These are phyloP conservation scores for Mycena capillaripes DNA, from an alignment of 768 basidiomycete genomes.

Conservation along the genomic window DNA sequence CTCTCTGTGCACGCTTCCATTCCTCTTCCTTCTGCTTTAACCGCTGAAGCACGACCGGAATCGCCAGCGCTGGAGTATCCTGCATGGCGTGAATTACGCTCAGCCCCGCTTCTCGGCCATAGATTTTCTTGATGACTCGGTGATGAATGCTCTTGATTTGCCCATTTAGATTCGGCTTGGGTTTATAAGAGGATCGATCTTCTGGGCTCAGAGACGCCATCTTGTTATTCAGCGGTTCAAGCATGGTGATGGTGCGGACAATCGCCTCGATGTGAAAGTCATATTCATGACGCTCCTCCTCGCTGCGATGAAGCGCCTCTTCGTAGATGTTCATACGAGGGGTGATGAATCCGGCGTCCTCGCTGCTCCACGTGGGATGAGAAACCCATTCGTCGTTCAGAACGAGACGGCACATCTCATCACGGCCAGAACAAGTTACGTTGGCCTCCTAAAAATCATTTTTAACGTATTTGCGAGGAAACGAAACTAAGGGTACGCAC, in stretches of 20 bases:
- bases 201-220: constrained; percentile 84
- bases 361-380: constrained; percentile 95
- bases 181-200: constrained; percentile 84
- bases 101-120: constrained; percentile 86
- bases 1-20: constrained; percentile 96
- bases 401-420: constrained; percentile 96
- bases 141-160: constrained; percentile 92
- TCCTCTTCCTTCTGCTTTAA: constrained; percentile 98
- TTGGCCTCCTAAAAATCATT: constrained; percentile 76
- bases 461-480: constrained; percentile 10
- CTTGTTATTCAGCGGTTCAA: constrained; percentile 93
- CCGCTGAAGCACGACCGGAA: constrained; percentile 90
- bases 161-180: constrained; percentile 91
- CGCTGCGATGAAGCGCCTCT: constrained; percentile 94
- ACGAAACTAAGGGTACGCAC: constrained; percentile 61
- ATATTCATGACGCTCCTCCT: constrained; percentile 99
- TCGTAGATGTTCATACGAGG: constrained; percentile 97
- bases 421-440: constrained; percentile 93
- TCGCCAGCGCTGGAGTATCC: constrained; percentile 89
- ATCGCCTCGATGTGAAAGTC: constrained; percentile 99
- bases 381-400: constrained; percentile 99
- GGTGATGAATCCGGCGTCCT: constrained; percentile 91
- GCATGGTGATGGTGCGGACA: constrained; percentile 87
- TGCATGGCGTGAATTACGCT: constrained; percentile 92
- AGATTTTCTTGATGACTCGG: constrained; percentile 96